Conservation (phyloP, 176 grass and related monocot genomes). For the Triticum timopheevii region DNA sequence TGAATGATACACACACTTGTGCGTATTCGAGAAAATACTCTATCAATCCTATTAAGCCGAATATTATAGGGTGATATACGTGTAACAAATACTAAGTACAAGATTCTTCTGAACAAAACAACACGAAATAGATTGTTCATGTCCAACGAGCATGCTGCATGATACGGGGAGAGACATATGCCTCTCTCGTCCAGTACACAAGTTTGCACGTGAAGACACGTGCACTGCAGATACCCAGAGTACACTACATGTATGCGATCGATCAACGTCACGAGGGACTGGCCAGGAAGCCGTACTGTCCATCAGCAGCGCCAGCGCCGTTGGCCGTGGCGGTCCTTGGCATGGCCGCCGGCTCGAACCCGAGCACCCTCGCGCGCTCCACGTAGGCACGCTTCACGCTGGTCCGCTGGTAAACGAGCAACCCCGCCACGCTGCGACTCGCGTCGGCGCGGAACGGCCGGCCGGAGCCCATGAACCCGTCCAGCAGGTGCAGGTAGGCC, state of each 20-base stretch:
- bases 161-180: neutral
- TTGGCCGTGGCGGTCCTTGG: conserved; percentile 12
- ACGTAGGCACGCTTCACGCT: conserved; percentile 56
- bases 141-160: neutral
- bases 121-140: neutral
- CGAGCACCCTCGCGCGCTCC: conserved; percentile 46
- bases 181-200: neutral
- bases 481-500: conserved; percentile 70
- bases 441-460: conserved; percentile 54
- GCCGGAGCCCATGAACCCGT: conserved; percentile 52
- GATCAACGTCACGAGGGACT: conserved; percentile 34
- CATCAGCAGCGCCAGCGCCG: conserved; percentile 10
- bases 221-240: neutral
- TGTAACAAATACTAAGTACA: too few species aligned
- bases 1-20: too few species aligned
- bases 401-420: conserved; percentile 50
- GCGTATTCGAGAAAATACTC: too few species aligned
- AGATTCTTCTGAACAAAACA: neutral
- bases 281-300: conserved; percentile 44
- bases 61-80: too few species aligned
- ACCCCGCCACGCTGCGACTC: conserved; percentile 48
- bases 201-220: neutral
- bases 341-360: conserved; percentile 31
- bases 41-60: too few species aligned
- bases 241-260: neutral